Conservation (phyloP, 768 basidiomycete species). For the Panellus pusillus region DNA sequence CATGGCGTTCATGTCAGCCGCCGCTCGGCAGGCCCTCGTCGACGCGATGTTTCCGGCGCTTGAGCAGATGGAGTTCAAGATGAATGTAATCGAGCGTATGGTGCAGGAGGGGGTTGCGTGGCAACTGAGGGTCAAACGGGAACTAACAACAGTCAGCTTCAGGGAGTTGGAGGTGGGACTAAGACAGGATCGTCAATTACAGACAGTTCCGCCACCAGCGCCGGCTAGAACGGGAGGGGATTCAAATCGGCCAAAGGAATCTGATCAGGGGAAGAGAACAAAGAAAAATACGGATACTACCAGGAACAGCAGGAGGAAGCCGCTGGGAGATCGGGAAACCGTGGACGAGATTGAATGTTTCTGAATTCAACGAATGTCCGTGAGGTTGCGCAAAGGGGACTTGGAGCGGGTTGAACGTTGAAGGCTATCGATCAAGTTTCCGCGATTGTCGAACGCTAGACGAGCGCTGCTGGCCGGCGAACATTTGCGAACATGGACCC, state of each 20-base stretch:
- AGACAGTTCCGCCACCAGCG: neutral
- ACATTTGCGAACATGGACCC: too few relatives aligned
- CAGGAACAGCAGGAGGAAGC: neutral
- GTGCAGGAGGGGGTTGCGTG: constrained; percentile 35
- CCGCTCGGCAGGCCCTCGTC: constrained; percentile 33
- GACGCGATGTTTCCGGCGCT: constrained; percentile 36
- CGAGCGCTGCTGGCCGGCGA: too few relatives aligned
- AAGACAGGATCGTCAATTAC: too few relatives aligned
- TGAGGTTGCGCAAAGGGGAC: neutral
- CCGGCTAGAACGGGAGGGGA: too few relatives aligned
- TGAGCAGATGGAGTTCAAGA: constrained; percentile 33
- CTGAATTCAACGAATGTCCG: constrained; percentile 28
- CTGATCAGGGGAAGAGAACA: neutral
- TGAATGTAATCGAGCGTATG: constrained; percentile 39
- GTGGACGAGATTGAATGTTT: constrained; percentile 28
- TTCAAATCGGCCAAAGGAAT: neutral
- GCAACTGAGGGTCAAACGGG: constrained; percentile 24
- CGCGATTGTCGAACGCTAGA: too few relatives aligned
- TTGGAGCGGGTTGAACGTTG: neutral
- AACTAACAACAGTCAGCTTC: constrained; percentile 24
- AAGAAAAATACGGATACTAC: too few relatives aligned
- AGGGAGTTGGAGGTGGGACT: constrained; percentile 20
- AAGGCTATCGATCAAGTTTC: too few relatives aligned
- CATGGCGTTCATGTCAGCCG: constrained; percentile 36
- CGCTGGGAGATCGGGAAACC: constrained; percentile 9